Conservation (phyloP, 1,284 basidiomycete species). For the Trichosporon coremiiforme region DNA sequence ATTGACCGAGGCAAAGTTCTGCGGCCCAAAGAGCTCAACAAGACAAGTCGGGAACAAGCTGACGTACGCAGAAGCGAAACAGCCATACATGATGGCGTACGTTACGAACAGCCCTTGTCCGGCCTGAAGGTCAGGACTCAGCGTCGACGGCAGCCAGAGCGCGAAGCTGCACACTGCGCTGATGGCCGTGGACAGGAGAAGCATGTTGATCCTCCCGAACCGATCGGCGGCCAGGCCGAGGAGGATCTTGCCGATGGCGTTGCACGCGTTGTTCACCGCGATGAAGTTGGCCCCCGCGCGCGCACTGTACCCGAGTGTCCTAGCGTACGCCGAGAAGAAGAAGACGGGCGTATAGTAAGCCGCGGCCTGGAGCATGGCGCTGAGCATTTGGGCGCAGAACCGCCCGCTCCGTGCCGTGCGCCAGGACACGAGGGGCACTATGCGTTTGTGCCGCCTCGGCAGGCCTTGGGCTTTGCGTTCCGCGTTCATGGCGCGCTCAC, state of each 20-base stretch:
- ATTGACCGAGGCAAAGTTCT: constrained; percentile 42
- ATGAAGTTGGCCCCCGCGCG: constrained; percentile 40
- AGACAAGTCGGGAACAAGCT: constrained; percentile 44
- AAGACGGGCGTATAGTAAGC: constrained; percentile 47
- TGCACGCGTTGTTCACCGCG: constrained; percentile 41
- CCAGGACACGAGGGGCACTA: constrained; percentile 40
- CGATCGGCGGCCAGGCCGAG: constrained; percentile 50
- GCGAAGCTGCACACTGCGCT: constrained; percentile 41
- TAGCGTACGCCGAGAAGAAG: constrained; percentile 45
- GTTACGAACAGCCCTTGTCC: constrained; percentile 40
- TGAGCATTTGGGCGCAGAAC: constrained; percentile 38
- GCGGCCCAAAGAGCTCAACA: constrained; percentile 45
- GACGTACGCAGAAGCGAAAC: constrained; percentile 39
- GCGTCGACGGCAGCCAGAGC: constrained; percentile 41
- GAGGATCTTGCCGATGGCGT: constrained; percentile 49
- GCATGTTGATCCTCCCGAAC: constrained; percentile 50
- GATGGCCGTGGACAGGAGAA: constrained; percentile 43
- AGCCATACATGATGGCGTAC: constrained; percentile 40
- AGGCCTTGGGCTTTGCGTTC: background rate
- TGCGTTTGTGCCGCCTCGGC: background rate
- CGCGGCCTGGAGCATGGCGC: constrained; percentile 33
- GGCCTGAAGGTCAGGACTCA: constrained; percentile 10
- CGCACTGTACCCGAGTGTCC: constrained; percentile 34
- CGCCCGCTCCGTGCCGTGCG: constrained; percentile 33
- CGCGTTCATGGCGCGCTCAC: background rate